Evolutionary conservation across 768 basidiomycete species (phyloP), one percentile per base, ranked within the genome.

Genomic region (Sporobolomyces phaffii): DNA sequence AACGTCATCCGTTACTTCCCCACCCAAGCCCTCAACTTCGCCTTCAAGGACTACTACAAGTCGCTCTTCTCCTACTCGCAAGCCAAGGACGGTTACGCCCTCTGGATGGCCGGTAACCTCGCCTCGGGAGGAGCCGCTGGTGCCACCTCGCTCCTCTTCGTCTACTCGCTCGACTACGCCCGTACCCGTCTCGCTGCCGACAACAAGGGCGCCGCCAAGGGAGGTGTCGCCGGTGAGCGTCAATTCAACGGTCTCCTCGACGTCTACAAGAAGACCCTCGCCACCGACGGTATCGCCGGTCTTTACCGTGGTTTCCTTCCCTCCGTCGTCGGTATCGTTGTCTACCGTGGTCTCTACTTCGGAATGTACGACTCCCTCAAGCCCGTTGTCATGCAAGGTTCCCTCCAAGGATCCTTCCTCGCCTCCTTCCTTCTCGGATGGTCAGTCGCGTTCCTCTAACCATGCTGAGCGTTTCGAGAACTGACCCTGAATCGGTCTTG

Each of bases 1-100:
- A 99, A 99, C 82, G 96, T 99, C 81, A 96, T 99, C 83, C 93
- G 96, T 79, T 99, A 99, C 89, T 99, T 99, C 91, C 96, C 96
- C 58, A 99, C 96, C 64, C 94, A 99, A 80, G 96, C 96, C 44
- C 82, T 98, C 76, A 99, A 99, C 89, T 98, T 99, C 60, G 65
- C 62, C 33, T 64, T 70, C 59, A 77, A 93, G 91, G 91, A 93
- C 77, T 93, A 93, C 84, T 94, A 93, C 85, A 93, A 99, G 84
- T 92, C 93, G 34, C 78, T 98, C 61, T 98, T 99, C 80, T 92
- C 92, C 73, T 98, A 94, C 87, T 93, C 91, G 83, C 96, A 97
- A 85, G 83, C 80, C 60, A 67, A 66, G 38, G 96, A 97, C 0
- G 94, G 94, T 65, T 99, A 98, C 84, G 91, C 90, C 88, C 90